Evolutionary conservation across 768 basidiomycete species (phyloP), one percentile per base, ranked within the genome.

Genomic region (Rhizopogon rudus): DNA sequence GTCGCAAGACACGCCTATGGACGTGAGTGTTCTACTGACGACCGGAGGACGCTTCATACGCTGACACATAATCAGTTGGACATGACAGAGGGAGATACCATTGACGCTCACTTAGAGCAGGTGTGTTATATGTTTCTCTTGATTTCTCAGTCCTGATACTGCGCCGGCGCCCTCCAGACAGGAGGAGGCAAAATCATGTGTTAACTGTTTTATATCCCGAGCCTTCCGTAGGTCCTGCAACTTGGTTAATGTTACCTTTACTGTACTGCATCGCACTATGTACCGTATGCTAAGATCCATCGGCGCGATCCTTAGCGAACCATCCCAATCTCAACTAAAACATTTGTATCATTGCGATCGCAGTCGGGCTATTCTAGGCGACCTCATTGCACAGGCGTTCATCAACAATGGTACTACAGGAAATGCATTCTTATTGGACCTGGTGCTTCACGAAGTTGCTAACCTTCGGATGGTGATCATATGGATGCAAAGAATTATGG

Each of bases 41-140:
- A n/a, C 37, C 22, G 20, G 43, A 1, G 29, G 20, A n/a, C 25
- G 42, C 29, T 25, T 20, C 51, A 28, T 50, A 51, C 42, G 17
- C 41, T 50, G 43, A 39, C n/a, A 31, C 28, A 12, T 20, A n/a
- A 35, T 28, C 54, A 87, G 82, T 58, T 76, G 13, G 75, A 66
- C 0, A 81, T 87, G 78, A 84, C 86, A 58, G 83, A 86, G 35
- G 78, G 78, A 3, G 85, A 87, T 61, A 70, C 76, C 55, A 79
- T 87, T 48, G 86, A 87, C 61, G 83, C 82, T 6, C 69, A 75
- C 53, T 61, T 86, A 40, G 73, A 77, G 57, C 84, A 86, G 74
- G 83, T 81, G 54, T 33, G 76, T 67, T 35, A 13, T 33, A 44
- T 37, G 14, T 16, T 39, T 42, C 45, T 50, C 51, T 51, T 52